Conservation (phyloP, 805 yeast species). For the Ogataea henricii region DNA sequence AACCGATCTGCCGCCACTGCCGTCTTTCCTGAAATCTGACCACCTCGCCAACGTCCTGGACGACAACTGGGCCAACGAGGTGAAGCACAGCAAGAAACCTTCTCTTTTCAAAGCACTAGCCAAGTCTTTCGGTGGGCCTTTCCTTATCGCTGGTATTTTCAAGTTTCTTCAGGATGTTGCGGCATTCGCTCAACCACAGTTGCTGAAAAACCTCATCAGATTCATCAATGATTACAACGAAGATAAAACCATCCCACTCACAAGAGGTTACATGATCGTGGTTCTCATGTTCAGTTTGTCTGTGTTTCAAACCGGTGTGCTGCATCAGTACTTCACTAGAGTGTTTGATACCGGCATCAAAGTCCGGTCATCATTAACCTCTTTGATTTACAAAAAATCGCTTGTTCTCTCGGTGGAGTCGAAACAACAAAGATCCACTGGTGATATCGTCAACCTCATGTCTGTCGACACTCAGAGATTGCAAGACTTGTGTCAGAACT, state of each 20-base stretch:
- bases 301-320: slow-evolving; percentile 71
- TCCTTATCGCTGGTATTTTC: slow-evolving; percentile 68
- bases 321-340: slow-evolving; percentile 79
- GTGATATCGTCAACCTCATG: slow-evolving; percentile 94
- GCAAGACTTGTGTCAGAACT: slow-evolving; percentile 77
- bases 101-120: slow-evolving; percentile 49
- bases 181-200: slow-evolving; percentile 86
- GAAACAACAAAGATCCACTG: slow-evolving; percentile 71
- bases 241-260: slow-evolving; percentile 55
- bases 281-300: slow-evolving; percentile 73
- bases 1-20: slow-evolving; percentile 78
- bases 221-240: slow-evolving; percentile 56
- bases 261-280: slow-evolving; percentile 76
- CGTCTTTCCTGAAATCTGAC: slow-evolving; percentile 61
- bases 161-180: slow-evolving; percentile 75
- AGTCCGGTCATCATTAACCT: slow-evolving; percentile 66
- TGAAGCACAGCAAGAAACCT: slow-evolving; percentile 33
- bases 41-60: slow-evolving; percentile 52
- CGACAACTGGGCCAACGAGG: slow-evolving; percentile 61
- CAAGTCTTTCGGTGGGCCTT: slow-evolving; percentile 75
- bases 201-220: slow-evolving; percentile 64
- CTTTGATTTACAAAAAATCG: slow-evolving; percentile 69
- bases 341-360: slow-evolving; percentile 78
- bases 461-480: slow-evolving; percentile 90
- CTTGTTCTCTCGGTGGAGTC: slow-evolving; percentile 71